phyloP scores from a whole-genome alignment of 257 asterid species.

The Solanum acaule region DNA sequence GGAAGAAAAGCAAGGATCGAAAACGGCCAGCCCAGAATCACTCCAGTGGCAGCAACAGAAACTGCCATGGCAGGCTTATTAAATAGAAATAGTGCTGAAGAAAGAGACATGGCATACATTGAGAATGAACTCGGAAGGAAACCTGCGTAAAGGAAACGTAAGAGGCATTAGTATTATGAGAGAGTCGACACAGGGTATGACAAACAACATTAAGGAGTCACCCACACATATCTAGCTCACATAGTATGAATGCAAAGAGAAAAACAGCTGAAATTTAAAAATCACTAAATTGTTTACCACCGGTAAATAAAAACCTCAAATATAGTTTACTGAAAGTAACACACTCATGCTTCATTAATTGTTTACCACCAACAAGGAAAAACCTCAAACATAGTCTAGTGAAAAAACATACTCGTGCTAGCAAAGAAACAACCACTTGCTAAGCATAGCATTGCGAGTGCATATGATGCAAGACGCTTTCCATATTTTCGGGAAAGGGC shows the following conservation, averaged over 20 bases:
- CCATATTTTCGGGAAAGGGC: conserved; percentile 93
- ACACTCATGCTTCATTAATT: conserved; percentile 40
- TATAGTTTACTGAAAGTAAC: not conserved
- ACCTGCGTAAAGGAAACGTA: conserved; percentile 42
- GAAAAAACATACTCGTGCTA: conserved; percentile 54
- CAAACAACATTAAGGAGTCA: not conserved
- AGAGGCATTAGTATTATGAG: not conserved
- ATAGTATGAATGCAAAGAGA: not conserved
- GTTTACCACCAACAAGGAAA: not conserved
- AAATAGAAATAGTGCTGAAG: conserved; percentile 81
- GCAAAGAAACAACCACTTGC: conserved; percentile 98
- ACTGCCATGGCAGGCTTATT: conserved; percentile 88
- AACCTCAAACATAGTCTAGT: not conserved
- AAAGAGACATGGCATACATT: conserved; percentile 93
- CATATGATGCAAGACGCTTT: conserved; percentile 83
- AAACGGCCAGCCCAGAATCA: conserved; percentile 98
- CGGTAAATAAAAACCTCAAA: not conserved
- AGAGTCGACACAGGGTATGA: not conserved
- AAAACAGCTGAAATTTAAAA: not conserved
- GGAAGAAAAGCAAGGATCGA: conserved; percentile 92
- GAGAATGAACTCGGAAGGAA: conserved; percentile 96
- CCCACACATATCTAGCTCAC: not conserved
- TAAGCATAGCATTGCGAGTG: conserved; percentile 96
- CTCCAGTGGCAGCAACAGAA: conserved; percentile 80
- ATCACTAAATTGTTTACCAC: not conserved